These are phyloP conservation scores for Blepharisma stoltei DNA, from an alignment of 73 alveolate species.

Conservation along the genomic window DNA sequence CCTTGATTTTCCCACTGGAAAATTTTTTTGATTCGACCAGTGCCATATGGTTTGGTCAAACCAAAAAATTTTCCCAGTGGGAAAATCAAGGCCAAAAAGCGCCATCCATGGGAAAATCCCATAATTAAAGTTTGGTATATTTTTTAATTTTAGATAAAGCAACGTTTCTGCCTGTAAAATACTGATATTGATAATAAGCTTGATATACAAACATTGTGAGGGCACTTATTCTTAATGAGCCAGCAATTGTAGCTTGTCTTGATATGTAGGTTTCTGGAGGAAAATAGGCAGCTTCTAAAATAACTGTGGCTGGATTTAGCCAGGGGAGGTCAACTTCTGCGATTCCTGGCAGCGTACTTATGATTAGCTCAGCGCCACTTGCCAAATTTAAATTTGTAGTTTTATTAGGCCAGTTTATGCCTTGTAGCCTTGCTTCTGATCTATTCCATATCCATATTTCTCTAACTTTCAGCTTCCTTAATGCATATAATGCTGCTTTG, in stretches of 20 bases:
- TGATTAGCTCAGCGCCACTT: background rate
- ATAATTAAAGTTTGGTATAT: too few species aligned
- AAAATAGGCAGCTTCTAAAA: constrained; percentile 20
- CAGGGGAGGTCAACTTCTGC: constrained; percentile 3
- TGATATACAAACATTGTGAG: background rate
- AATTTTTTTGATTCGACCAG: too few species aligned
- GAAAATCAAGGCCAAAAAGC: too few species aligned
- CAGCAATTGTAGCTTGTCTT: background rate
- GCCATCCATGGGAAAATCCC: too few species aligned
- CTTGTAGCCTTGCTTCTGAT: background rate
- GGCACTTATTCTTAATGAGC: background rate
- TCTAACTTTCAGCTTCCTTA: background rate
- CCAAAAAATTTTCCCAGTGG: too few species aligned
- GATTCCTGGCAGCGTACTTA: constrained; percentile 16
- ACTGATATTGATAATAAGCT: background rate
- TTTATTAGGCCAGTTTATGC: background rate
- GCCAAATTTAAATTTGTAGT: background rate
- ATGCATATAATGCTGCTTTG: constrained; percentile 47
- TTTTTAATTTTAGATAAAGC: background rate
- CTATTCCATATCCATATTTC: constrained; percentile 16
- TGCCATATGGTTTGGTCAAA: too few species aligned
- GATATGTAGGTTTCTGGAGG: constrained; percentile 9
- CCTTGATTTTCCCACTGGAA: too few species aligned
- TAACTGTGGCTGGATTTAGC: background rate
- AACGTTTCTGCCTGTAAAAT: background rate